These are phyloP conservation scores for Chaetomidium leptoderma DNA, from an alignment of 495 filamentous ascomycete genomes.

Conservation along the genomic window DNA sequence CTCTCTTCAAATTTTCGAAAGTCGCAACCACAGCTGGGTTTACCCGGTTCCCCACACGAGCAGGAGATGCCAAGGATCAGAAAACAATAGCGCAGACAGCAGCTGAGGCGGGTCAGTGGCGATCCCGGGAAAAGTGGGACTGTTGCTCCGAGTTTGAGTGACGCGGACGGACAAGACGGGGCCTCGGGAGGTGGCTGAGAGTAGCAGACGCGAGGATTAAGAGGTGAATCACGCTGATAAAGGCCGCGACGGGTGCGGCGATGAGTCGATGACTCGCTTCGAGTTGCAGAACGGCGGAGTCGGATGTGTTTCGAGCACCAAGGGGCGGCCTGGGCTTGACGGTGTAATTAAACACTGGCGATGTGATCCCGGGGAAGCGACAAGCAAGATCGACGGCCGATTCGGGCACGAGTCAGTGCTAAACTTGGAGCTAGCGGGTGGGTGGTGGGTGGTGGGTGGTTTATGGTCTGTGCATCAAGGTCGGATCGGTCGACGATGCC, in stretches of 20 bases:
- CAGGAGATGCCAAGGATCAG: not conserved
- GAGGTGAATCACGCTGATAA: slow-evolving; percentile 9
- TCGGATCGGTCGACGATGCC: slow-evolving; percentile 21
- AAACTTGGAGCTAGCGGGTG: slow-evolving; percentile 1
- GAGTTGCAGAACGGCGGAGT: slow-evolving; percentile 2
- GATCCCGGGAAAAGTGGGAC: slow-evolving; percentile 20
- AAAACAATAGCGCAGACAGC: not conserved
- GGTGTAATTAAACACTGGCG: slow-evolving; percentile 11
- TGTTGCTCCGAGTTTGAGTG: slow-evolving; percentile 1
- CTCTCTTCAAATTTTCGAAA: too few species aligned
- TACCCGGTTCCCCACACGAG: slow-evolving; percentile 5
- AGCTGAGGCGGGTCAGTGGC: slow-evolving; percentile 15
- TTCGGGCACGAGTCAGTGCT: slow-evolving; percentile 18
- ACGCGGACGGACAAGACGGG: slow-evolving; percentile 10
- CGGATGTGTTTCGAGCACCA: slow-evolving; percentile 3
- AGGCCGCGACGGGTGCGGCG: too few species aligned
- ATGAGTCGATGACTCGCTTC: slow-evolving; percentile 16
- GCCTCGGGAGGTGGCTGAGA: slow-evolving; percentile 14
- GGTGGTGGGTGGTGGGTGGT: too few species aligned
- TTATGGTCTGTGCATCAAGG: slow-evolving; percentile 10
- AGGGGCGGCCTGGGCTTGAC: slow-evolving; percentile 3
- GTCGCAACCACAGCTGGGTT: not conserved
- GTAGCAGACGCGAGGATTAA: slow-evolving; percentile 6
- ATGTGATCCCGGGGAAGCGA: slow-evolving; percentile 6
- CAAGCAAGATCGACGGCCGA: slow-evolving; percentile 16